A percentile compares a stretch with the other conserved stretches of the same genome.
These are phyloP conservation scores for Citrullus amarus DNA, from an alignment of 306 rosid genomes.

Conservation along the genomic window DNA sequence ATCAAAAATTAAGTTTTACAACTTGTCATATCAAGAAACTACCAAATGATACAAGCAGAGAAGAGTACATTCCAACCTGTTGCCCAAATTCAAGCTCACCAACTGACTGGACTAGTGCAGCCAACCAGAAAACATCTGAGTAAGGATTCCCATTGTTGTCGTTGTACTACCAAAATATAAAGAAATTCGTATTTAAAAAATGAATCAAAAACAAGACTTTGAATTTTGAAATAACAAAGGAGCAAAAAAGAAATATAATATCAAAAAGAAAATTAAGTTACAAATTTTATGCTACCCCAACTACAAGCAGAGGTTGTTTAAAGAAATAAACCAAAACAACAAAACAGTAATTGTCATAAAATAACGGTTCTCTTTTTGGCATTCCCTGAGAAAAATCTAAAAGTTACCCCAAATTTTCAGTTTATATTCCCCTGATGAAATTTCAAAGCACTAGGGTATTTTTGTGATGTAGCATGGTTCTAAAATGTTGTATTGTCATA, in stretches of 20 bases:
- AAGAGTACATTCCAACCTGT: constrained; percentile 41
- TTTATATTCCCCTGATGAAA: neutral
- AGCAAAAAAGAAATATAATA: neutral
- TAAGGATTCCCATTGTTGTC: constrained; percentile 88
- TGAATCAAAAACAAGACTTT: neutral
- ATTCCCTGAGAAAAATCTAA: neutral
- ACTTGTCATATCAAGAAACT: neutral
- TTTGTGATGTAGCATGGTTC: neutral
- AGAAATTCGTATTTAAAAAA: neutral
- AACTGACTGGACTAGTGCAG: constrained; percentile 76
- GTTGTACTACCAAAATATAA: constrained; percentile 52
- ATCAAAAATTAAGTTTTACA: neutral
- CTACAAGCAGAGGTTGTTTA: neutral
- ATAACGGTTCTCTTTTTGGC: neutral
- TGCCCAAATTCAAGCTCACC: constrained; percentile 95
- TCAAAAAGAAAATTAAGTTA: neutral
- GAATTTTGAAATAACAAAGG: neutral
- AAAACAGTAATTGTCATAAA: neutral
- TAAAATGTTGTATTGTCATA: neutral
- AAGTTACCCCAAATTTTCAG: neutral
- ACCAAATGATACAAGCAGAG: neutral
- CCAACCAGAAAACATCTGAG: constrained; percentile 97
- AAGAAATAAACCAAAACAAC: too few relatives aligned
- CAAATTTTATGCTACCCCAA: neutral
- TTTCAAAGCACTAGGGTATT: neutral